phyloP scores from a whole-genome alignment of 768 basidiomycete species.

The Suillus subaureus region DNA sequence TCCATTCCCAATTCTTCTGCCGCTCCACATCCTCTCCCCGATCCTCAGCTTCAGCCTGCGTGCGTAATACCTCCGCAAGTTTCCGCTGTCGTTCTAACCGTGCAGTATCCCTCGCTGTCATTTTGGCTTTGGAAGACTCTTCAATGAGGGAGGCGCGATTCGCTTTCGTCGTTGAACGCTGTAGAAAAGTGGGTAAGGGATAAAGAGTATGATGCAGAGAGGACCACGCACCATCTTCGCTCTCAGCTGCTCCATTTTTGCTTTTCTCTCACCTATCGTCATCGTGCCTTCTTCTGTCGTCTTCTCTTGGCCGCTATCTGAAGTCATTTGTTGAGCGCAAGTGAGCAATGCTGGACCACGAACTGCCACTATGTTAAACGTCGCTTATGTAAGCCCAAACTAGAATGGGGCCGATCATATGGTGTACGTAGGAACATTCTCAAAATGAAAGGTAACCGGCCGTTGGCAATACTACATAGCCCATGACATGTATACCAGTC shows the following conservation, averaged over 20 bases:
- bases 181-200: neutral
- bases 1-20: slow-evolving; percentile 93
- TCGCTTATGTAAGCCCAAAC: neutral
- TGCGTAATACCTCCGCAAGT: slow-evolving; percentile 82
- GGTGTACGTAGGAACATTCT: too few relatives aligned
- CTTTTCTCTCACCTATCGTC: slow-evolving; percentile 73
- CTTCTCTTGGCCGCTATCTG: slow-evolving; percentile 20
- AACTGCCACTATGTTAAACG: neutral
- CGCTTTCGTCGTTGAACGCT: slow-evolving; percentile 78
- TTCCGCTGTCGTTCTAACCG: slow-evolving; percentile 89
- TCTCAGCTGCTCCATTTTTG: slow-evolving; percentile 75
- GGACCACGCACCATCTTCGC: slow-evolving; percentile 65
- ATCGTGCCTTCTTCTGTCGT: slow-evolving; percentile 25
- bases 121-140: slow-evolving; percentile 78
- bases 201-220: neutral
- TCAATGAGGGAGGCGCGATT: slow-evolving; percentile 87
- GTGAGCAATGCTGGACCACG: neutral
- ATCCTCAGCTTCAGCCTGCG: slow-evolving; percentile 88
- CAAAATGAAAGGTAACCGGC: too few relatives aligned
- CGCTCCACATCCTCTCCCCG: slow-evolving; percentile 91
- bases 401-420: too few relatives aligned
- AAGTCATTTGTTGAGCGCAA: neutral
- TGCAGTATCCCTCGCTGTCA: slow-evolving; percentile 77
- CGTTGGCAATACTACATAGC: too few relatives aligned
- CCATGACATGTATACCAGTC: too few relatives aligned